Conservation (phyloP, 2,329 filamentous ascomycete species). For the Eutypa lata region DNA sequence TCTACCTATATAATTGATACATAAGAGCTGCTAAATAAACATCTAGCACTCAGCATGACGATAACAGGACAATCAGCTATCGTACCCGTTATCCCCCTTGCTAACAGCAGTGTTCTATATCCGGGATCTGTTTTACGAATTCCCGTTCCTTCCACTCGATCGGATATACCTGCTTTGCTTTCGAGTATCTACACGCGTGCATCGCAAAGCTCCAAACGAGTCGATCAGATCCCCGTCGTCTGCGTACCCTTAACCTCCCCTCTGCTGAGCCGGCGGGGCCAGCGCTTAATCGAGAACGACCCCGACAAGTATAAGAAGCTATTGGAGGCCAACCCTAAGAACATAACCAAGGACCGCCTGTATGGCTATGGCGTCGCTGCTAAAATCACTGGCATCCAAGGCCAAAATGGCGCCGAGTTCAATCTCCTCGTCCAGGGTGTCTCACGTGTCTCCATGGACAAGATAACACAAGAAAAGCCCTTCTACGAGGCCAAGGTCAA, state of each 20-base stretch:
- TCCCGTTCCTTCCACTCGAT: constrained; percentile 72
- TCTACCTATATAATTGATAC: too few species aligned
- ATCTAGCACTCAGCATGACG: constrained; percentile 25
- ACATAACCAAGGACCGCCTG: constrained; percentile 67
- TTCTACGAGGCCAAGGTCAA: constrained; percentile 82
- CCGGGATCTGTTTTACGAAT: constrained; percentile 85
- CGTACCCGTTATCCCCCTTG: constrained; percentile 78
- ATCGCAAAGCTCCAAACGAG: constrained; percentile 61
- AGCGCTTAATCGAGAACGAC: constrained; percentile 68
- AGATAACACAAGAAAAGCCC: constrained; percentile 71
- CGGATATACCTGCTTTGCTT: constrained; percentile 85
- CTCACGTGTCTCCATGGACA: constrained; percentile 71
- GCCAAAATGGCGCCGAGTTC: constrained; percentile 71
- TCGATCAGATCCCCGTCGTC: constrained; percentile 72
- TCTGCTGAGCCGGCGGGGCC: constrained; percentile 69
- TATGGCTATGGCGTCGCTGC: constrained; percentile 81
- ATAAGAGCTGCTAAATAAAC: too few species aligned
- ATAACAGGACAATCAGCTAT: constrained; percentile 35
- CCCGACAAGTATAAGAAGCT: constrained; percentile 47
- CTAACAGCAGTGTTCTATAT: constrained; percentile 76
- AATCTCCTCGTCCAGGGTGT: constrained; percentile 84
- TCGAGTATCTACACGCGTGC: constrained; percentile 79
- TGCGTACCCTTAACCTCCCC: constrained; percentile 84
- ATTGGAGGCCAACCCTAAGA: constrained; percentile 53
- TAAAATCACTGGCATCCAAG: constrained; percentile 75